A percentile compares a stretch with the other conserved stretches of the same genome.
Evolutionary conservation across 805 yeast genomes (phyloP).

Genomic region (Hanseniaspora hatyaiensis): DNA sequence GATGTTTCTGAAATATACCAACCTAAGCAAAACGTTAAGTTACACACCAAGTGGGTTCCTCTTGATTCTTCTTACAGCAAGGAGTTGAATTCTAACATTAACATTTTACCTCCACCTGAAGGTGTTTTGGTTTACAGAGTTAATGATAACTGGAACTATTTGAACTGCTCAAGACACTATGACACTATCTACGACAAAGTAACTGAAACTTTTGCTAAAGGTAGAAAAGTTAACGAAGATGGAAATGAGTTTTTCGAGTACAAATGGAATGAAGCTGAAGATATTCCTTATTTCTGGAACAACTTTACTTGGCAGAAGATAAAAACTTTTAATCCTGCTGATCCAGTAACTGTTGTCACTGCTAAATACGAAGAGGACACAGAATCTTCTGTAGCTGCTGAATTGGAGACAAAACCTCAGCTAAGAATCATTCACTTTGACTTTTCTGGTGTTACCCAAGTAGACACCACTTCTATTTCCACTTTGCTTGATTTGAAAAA

Average conservation of each 20-base stretch:
- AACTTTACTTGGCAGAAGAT: conserved; percentile 9
- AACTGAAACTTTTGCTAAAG: conserved; percentile 48
- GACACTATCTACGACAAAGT: conserved; percentile 61
- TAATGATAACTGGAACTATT: conserved; percentile 67
- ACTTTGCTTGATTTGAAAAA: conserved; percentile 63
- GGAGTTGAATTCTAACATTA: conserved; percentile 43
- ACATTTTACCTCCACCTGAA: conserved; percentile 70
- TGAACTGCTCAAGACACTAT: conserved; percentile 63
- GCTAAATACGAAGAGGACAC: conserved; percentile 19
- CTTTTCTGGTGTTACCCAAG: conserved; percentile 60
- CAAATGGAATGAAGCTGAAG: conserved; percentile 87
- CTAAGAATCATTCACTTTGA: conserved; percentile 68
- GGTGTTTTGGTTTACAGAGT: conserved; percentile 82
- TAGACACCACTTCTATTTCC: conserved; percentile 74
- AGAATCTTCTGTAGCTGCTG: conserved; percentile 20
- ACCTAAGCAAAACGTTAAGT: conserved; percentile 26
- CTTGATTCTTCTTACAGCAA: conserved; percentile 31
- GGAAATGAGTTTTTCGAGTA: conserved; percentile 35
- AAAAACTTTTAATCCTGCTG: conserved; percentile 19
- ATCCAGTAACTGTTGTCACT: conserved; percentile 17
- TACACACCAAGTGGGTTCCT: conserved; percentile 63
- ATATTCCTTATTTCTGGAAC: conserved; percentile 30
- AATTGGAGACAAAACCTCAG: conserved; percentile 41
- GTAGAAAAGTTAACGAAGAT: conserved; percentile 34
- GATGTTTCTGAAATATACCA: conserved; percentile 1